A percentile compares a stretch with the other conserved stretches of the same genome.
Evolutionary conservation across 2,329 filamentous ascomycete genomes (phyloP).

Genomic region (Venturia aucupariae): DNA sequence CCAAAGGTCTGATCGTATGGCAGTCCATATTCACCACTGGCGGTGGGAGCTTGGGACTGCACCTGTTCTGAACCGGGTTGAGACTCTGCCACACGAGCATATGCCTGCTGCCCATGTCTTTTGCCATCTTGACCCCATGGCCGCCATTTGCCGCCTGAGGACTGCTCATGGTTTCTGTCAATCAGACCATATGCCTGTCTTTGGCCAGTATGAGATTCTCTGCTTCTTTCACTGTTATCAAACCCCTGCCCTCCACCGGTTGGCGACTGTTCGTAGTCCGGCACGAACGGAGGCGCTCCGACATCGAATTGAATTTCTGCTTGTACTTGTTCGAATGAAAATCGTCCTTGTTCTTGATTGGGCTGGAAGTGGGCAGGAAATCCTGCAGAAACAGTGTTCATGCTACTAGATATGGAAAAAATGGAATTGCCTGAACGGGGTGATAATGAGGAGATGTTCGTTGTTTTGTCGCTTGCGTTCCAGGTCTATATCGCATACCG

Average conservation of each 20-base stretch:
- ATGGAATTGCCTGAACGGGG: too few relatives aligned
- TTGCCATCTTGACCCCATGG: background rate
- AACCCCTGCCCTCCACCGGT: background rate
- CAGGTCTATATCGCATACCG: too few relatives aligned
- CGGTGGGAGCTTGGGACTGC: background rate
- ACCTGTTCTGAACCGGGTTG: background rate
- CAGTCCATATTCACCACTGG: background rate
- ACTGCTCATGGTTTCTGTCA: too few relatives aligned
- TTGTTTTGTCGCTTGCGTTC: too few relatives aligned
- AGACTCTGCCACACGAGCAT: background rate
- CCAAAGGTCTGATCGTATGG: background rate
- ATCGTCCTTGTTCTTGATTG: background rate
- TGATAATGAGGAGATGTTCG: too few relatives aligned
- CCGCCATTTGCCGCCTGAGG: background rate
- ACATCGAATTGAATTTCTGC: background rate
- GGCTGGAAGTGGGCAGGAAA: background rate
- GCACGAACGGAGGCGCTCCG: too few relatives aligned
- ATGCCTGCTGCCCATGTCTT: too few relatives aligned
- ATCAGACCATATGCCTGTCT: too few relatives aligned
- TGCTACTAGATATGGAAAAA: too few relatives aligned
- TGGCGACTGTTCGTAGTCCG: background rate
- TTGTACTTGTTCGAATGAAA: background rate
- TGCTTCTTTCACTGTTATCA: too few relatives aligned
- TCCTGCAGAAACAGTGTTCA: background rate
- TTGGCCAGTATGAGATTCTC: too few relatives aligned